These are phyloP conservation scores for Trichophyton simii DNA, from an alignment of 2,329 filamentous ascomycete species.

Conservation along the genomic window DNA sequence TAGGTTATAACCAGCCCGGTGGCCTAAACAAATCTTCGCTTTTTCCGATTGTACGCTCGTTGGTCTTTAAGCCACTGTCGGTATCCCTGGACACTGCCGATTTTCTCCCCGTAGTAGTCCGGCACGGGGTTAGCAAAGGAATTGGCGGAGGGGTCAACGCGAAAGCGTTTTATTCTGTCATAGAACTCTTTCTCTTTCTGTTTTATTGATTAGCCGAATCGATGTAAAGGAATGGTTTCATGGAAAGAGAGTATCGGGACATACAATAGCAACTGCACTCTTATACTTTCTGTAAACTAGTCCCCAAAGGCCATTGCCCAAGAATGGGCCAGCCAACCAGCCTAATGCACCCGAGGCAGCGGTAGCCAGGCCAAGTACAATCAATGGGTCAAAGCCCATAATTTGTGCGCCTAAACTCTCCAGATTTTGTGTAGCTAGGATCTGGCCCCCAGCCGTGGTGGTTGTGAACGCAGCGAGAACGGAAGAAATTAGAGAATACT, in stretches of 20 bases:
- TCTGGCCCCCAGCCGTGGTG: conserved; percentile 39
- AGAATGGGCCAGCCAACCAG: conserved; percentile 73
- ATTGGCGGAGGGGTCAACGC: conserved; percentile 80
- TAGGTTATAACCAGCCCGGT: background rate
- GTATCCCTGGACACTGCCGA: conserved; percentile 82
- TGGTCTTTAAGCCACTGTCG: conserved; percentile 96
- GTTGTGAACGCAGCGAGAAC: conserved; percentile 50
- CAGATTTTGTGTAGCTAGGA: conserved; percentile 58
- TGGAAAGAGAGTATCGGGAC: background rate
- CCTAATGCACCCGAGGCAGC: conserved; percentile 65
- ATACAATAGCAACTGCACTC: conserved; percentile 55
- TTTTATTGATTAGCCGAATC: conserved; percentile 5
- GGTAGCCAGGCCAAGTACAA: conserved; percentile 70
- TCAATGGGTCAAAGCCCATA: conserved; percentile 75
- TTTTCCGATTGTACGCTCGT: conserved; percentile 90
- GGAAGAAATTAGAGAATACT: conserved; percentile 70
- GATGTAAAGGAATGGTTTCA: background rate
- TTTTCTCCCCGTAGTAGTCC: conserved; percentile 98
- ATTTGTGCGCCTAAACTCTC: conserved; percentile 53
- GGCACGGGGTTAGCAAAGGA: conserved; percentile 87
- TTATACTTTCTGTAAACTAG: conserved; percentile 58
- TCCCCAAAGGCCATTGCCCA: conserved; percentile 72
- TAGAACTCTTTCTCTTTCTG: conserved; percentile 94
- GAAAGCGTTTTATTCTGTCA: conserved; percentile 75
- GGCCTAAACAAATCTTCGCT: conserved; percentile 31